Base-by-base conservation (phyloP, 2,329 filamentous ascomycete genomes). In the Aotearoamyces nothofagi region DNA sequence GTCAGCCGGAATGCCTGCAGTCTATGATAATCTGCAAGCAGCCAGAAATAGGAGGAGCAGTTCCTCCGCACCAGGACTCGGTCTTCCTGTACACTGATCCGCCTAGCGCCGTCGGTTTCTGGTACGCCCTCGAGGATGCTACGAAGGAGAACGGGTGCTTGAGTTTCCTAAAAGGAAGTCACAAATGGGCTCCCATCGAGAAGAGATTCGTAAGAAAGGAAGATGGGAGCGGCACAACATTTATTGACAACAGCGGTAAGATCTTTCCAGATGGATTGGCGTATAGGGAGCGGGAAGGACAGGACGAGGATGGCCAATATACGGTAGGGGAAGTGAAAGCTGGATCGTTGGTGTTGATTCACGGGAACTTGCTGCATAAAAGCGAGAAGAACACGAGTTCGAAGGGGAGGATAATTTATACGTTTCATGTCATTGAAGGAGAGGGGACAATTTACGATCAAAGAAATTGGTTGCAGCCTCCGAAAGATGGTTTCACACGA, bases 21-120 rank as follows among this genome's bases (percentile, higher is more conserved):
- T 90, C 79, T 51, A 98, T 98, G 90, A 66, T 96, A 15, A 96
- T 98, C 43, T 94, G 84, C 69, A 98, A 98, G 55, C 87, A 94
- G 57, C 86, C 90, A 13, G 82, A 92, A 55, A 94, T 96, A 30
- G 90, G 90, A 15, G 87, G 81, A 13, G 79, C 80, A 2, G 90
- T 96, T 24, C 83, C 79, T 1, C 72, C 83, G 13, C 90, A 98
- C 52, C 86, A 93, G 56, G 87, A 96, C 54, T 82, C 71, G 39
- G 86, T 83, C 1, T 98, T 96, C 43, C 44, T 98, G 36, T 96
- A 92, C 52, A 96, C 90, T 2, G 61, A 84, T 39, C 78, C 82
- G 20, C 87, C 87, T 1, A 80, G 71, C 22, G 90, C 90, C 0
- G 80, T 96, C 2, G 90, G 90, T 0, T 96, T 87, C 58, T 98